phyloP scores from a whole-genome alignment of 345 rosid genomes.

The Gossypium mustelinum region DNA sequence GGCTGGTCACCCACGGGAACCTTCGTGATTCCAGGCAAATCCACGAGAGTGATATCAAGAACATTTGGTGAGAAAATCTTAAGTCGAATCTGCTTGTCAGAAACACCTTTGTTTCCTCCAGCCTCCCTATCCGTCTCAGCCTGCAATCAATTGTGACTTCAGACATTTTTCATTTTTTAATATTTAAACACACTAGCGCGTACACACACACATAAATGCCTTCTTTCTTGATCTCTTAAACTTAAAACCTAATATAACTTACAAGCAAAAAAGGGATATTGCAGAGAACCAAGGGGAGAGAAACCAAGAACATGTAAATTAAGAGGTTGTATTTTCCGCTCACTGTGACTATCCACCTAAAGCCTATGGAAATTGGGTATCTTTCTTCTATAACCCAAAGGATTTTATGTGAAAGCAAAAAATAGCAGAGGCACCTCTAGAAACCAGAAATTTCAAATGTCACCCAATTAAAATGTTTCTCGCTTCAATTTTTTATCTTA shows the following conservation, averaged over 20 bases:
- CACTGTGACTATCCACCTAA: not conserved
- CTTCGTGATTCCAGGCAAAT: slow-evolving; percentile 93
- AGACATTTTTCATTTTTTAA: not conserved
- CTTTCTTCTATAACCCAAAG: not conserved
- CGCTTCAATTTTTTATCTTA: not conserved
- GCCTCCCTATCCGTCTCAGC: slow-evolving; percentile 82
- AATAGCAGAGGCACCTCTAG: not conserved
- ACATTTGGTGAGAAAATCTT: slow-evolving; percentile 92
- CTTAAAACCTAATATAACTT: not conserved
- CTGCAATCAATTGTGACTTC: slow-evolving; percentile 30
- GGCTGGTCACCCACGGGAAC: slow-evolving; percentile 99
- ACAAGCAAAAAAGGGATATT: not conserved
- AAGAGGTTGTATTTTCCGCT: not conserved
- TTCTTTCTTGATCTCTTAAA: not conserved
- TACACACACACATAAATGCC: not conserved
- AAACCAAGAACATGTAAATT: too few relatives aligned
- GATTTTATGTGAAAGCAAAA: not conserved
- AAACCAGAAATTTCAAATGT: not conserved
- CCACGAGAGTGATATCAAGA: slow-evolving; percentile 88
- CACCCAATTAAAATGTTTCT: not conserved
- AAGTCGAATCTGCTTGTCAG: slow-evolving; percentile 82
- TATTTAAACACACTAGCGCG: not conserved
- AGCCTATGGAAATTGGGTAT: not conserved
- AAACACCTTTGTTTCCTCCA: slow-evolving; percentile 88
- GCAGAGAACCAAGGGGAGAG: not conserved